A percentile compares a stretch with the other conserved stretches of the same genome.
phyloP scores from a whole-genome alignment of 805 yeast species.

The Saturnispora bothae region DNA sequence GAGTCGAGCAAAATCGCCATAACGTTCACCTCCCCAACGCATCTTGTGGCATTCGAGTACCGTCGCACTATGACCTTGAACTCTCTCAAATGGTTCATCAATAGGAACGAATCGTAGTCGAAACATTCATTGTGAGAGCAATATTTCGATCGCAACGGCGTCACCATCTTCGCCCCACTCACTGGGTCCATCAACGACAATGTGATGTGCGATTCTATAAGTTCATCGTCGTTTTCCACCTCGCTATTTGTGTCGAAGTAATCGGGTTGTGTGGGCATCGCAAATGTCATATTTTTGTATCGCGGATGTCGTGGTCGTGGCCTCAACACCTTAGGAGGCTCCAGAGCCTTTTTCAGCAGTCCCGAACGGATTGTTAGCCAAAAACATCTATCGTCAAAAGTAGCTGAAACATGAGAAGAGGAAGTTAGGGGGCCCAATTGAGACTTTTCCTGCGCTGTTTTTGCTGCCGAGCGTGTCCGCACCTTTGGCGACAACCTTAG shows the following conservation, averaged over 20 bases:
- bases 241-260: slow-evolving; percentile 14
- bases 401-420: no score
- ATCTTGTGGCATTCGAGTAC: slow-evolving; percentile 9
- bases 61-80: slow-evolving; percentile 19
- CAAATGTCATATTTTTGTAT: slow-evolving; percentile 11
- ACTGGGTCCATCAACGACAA: slow-evolving; percentile 27
- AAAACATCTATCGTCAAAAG: no score
- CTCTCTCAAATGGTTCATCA: slow-evolving; percentile 21
- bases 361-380: no score
- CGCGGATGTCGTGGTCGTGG: no score
- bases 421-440: no score
- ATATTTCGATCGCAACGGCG: slow-evolving; percentile 24
- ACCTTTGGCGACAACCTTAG: slow-evolving; percentile 1
- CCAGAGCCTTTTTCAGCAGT: no score
- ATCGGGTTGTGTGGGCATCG: slow-evolving; percentile 16
- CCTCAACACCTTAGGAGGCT: no score
- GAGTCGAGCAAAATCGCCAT: slow-evolving; percentile 20
- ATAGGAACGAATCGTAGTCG: slow-evolving; percentile 24
- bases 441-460: neutral
- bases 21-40: slow-evolving; percentile 15
- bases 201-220: slow-evolving; percentile 21
- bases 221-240: slow-evolving; percentile 21
- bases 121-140: slow-evolving; percentile 30
- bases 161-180: slow-evolving; percentile 21
- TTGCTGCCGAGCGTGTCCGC: neutral